These are phyloP conservation scores for Imleria badia DNA, from an alignment of 768 basidiomycete species.

Conservation along the genomic window DNA sequence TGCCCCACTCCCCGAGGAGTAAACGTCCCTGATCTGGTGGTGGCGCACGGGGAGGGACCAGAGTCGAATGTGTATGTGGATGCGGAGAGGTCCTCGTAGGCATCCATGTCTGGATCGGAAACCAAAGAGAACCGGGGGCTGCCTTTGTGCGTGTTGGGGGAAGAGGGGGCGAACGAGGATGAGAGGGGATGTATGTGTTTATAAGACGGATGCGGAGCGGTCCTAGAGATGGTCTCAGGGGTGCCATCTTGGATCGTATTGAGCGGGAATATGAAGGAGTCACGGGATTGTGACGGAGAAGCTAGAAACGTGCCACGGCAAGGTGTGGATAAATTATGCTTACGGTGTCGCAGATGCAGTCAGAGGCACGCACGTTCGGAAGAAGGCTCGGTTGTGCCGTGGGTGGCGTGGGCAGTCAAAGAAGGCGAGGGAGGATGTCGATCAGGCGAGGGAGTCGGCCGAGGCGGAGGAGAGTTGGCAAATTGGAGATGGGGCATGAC, in stretches of 20 bases:
- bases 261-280: constrained; percentile 42
- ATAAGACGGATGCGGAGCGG: constrained; percentile 12
- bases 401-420: constrained; percentile 17
- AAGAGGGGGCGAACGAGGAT: constrained; percentile 25
- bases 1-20: constrained; percentile 25
- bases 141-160: constrained; percentile 20
- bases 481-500: constrained; percentile 26
- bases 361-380: constrained; percentile 25
- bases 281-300: constrained; percentile 27
- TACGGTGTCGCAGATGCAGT: constrained; percentile 7
- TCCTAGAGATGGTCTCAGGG: constrained; percentile 23
- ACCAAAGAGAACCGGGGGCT: constrained; percentile 26
- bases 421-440: background rate
- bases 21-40: constrained; percentile 11
- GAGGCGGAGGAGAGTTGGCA: background rate
- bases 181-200: constrained; percentile 18
- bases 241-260: constrained; percentile 23
- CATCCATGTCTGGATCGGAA: constrained; percentile 25
- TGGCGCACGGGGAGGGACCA: constrained; percentile 5
- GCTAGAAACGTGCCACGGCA: constrained; percentile 25
- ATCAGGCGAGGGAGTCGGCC: background rate
- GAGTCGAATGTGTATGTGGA: constrained; percentile 33
- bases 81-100: constrained; percentile 25
- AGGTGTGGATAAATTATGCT: constrained; percentile 6
- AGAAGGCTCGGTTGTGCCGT: constrained; percentile 16